Percentiles rank a stretch among this genome's conserved stretches.
phyloP scores from a whole-genome alignment of 495 filamentous ascomycete genomes.

The Cryomyces minteri region DNA sequence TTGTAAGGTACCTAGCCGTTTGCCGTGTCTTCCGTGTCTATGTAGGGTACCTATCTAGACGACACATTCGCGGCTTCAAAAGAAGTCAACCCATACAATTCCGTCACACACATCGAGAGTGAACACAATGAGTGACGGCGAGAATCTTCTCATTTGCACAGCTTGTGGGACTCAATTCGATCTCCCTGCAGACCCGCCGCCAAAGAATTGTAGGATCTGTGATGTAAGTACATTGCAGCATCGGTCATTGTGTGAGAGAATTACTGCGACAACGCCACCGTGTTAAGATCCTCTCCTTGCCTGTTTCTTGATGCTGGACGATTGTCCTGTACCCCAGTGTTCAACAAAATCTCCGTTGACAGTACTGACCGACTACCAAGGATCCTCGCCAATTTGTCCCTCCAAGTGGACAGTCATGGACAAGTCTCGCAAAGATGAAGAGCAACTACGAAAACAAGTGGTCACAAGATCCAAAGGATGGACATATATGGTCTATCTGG shows the following conservation, averaged over 20 bases:
- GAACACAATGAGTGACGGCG: slow-evolving; percentile 3
- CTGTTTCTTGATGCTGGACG: too few species aligned
- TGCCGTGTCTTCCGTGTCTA: too few species aligned
- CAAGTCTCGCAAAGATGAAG: slow-evolving; percentile 26
- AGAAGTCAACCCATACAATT: too few species aligned
- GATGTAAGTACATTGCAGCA: slow-evolving; percentile 27
- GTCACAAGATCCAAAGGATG: slow-evolving; percentile 17
- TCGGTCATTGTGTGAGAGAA: too few species aligned
- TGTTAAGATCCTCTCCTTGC: too few species aligned
- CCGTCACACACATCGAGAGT: too few species aligned
- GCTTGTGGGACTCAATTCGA: slow-evolving; percentile 58
- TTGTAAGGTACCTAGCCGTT: too few species aligned
- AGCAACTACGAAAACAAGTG: slow-evolving; percentile 22
- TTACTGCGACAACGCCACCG: too few species aligned
- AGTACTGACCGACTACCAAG: background rate
- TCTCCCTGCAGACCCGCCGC: slow-evolving; percentile 19
- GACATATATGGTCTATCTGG: slow-evolving; percentile 30
- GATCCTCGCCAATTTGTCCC: slow-evolving; percentile 13
- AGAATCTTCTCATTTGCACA: slow-evolving; percentile 39
- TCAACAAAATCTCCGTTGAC: too few species aligned
- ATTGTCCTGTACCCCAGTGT: too few species aligned
- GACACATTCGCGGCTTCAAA: too few species aligned
- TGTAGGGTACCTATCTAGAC: too few species aligned
- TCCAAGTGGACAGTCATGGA: slow-evolving; percentile 39
- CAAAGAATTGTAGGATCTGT: slow-evolving; percentile 50